Percentiles rank a stretch among this genome's conserved stretches.
phyloP scores from a whole-genome alignment of 352 stramenopile genomes.

The Pythium dissotocum region DNA sequence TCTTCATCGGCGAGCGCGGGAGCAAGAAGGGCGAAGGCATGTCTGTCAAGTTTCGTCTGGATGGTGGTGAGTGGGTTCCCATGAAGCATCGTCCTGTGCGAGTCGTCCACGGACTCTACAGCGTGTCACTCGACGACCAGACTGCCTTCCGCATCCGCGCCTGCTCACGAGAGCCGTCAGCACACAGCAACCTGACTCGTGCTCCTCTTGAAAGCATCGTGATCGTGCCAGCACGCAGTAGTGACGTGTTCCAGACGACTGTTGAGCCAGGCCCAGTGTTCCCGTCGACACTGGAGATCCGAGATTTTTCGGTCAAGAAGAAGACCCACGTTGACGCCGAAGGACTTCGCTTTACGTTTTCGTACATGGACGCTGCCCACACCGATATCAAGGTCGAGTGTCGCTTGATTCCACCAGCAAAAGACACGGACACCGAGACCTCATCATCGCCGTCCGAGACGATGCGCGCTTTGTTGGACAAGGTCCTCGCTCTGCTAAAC shows the following conservation, averaged over 20 bases:
- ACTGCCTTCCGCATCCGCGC: conserved; percentile 2
- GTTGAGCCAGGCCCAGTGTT: background rate
- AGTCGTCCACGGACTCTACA: conserved; percentile 4
- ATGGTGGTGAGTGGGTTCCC: background rate
- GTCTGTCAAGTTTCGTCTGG: conserved; percentile 2
- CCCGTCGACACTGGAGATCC: background rate
- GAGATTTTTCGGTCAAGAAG: background rate
- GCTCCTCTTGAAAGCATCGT: background rate
- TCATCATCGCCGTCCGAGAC: background rate
- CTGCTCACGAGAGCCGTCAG: background rate
- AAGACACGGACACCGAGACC: background rate
- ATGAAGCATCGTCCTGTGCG: background rate
- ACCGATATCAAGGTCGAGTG: background rate
- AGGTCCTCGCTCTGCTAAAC: background rate
- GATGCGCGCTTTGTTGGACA: background rate
- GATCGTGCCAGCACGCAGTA: background rate
- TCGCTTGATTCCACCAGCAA: background rate
- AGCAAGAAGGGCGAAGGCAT: background rate
- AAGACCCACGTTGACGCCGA: conserved; percentile 1
- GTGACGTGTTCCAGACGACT: background rate
- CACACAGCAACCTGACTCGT: background rate
- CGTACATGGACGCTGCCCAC: background rate
- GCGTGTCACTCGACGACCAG: background rate
- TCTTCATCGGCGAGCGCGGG: background rate
- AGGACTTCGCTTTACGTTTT: conserved; percentile 2